Base-by-base conservation (phyloP, 2,329 filamentous ascomycete species). In the Pochonia chlamydosporia region DNA sequence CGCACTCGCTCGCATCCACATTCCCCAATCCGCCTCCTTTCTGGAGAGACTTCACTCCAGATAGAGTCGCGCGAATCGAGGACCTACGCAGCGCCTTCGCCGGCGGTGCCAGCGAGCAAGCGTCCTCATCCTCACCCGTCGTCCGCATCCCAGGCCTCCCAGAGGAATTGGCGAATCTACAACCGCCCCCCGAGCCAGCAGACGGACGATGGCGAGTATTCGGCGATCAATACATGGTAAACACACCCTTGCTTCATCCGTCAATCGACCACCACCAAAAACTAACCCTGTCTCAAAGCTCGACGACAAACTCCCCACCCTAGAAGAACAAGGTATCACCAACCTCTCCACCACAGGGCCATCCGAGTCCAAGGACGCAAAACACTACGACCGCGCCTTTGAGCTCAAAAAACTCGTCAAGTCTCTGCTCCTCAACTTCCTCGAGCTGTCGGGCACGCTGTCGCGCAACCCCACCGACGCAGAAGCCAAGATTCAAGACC, bases 21-120 rank as follows among this genome's bases (percentile, higher is more conserved):
- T 96, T 90, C 63, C 92, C 93, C 21, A 81, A 86, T 44, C 93
- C 93, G 23, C 93, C 93, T 23, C 84, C 85, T 1, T 95, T 96
- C 70, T 97, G 88, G 83, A 84, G 85, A 56, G 78, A 87, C 63
- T 97, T 97, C 68, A 96, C 89, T 0, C 65, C 81, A 3, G 81
- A 85, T 24, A 95, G 92, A 60, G 59, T 88, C 44, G 68, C 79
- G 13, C 81, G 80, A 4, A 67, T 78, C 46, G 64, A 70, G 5
- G 63, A 68, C 20, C 56, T 79, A 13, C 71, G 69, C 43, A 63
- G 64, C 40, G 57, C 68, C 1, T 63, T 70, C 48, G 61, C 67
- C 25, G 63, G 65, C 10, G 59, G 56, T 20, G 36, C 33, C 13
- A 39, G 43, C 36, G 48, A 54, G 42, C 50, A 40, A 20, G 50